Percentiles rank a stretch among this genome's conserved stretches.
phyloP scores from a whole-genome alignment of 352 stramenopile species.

The Pythium oligandrum region DNA sequence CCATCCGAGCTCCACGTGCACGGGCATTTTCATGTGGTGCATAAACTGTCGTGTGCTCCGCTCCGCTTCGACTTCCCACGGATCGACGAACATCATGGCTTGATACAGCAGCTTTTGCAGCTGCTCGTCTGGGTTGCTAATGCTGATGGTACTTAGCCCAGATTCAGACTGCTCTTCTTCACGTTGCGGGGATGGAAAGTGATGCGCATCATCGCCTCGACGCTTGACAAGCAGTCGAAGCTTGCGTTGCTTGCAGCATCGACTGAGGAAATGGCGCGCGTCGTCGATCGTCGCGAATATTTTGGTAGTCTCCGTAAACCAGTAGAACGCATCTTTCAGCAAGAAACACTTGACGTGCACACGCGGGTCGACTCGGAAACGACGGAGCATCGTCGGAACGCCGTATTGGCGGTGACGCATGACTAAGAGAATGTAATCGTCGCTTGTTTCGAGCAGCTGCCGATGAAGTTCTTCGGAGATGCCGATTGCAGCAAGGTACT shows the following conservation, averaged over 20 bases:
- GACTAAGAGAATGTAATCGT: constrained; percentile 71
- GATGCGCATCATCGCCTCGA: constrained; percentile 42
- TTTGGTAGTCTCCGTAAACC: constrained; percentile 34
- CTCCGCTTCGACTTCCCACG: constrained; percentile 77
- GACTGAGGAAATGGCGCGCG: constrained; percentile 52
- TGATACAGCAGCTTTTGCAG: constrained; percentile 19
- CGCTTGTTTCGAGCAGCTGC: constrained; percentile 38
- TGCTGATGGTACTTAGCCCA: no score
- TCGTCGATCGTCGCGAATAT: constrained; percentile 38
- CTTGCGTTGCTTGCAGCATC: constrained; percentile 73
- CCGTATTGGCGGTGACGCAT: constrained; percentile 57
- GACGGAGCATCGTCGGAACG: constrained; percentile 35
- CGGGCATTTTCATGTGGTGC: constrained; percentile 32
- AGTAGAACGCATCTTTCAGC: constrained; percentile 61
- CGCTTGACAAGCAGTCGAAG: constrained; percentile 61
- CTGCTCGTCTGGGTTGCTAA: no score
- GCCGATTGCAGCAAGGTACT: constrained; percentile 41
- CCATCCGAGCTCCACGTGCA: constrained; percentile 72
- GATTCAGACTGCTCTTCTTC: no score
- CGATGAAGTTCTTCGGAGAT: constrained; percentile 46
- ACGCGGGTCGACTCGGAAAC: constrained; percentile 69
- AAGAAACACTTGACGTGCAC: constrained; percentile 73
- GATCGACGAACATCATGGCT: constrained; percentile 80
- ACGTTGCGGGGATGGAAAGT: constrained; percentile 23
- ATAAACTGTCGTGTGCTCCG: constrained; percentile 60